Evolutionary conservation across 2,329 filamentous ascomycete species (phyloP).

Genomic region (Aspergillus fijiensis): DNA sequence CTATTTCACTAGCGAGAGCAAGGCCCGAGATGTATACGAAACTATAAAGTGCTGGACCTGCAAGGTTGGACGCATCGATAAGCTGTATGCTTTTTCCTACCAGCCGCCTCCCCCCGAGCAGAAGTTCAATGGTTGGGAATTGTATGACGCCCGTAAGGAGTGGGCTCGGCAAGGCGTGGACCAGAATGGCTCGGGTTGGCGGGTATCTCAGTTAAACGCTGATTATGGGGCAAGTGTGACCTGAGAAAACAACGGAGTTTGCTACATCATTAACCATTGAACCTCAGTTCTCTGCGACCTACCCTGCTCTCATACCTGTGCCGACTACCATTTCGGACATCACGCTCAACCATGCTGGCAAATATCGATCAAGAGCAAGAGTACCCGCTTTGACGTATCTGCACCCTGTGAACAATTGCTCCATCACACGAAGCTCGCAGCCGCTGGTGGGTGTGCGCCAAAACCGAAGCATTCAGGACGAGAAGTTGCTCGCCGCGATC

Average conservation of each 20-base stretch:
- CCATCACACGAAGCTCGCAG: conserved; percentile 92
- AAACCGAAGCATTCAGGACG: conserved; percentile 92
- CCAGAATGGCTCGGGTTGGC: conserved; percentile 79
- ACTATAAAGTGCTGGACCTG: conserved; percentile 79
- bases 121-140: conserved; percentile 72
- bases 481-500: conserved; percentile 87
- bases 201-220: conserved; percentile 83
- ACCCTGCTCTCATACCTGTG: conserved; percentile 80
- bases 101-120: conserved; percentile 71
- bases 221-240: conserved; percentile 66
- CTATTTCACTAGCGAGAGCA: conserved; percentile 72
- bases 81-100: conserved; percentile 87
- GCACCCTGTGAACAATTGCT: conserved; percentile 96
- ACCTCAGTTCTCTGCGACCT: conserved; percentile 78
- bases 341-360: conserved; percentile 86
- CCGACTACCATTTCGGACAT: conserved; percentile 93
- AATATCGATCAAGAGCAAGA: conserved; percentile 82
- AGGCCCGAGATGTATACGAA: conserved; percentile 82
- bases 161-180: conserved; percentile 86
- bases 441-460: conserved; percentile 81
- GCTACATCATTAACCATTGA: conserved; percentile 6
- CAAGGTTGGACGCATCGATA: conserved; percentile 78
- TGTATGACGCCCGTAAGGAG: conserved; percentile 84
- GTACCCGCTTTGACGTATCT: conserved; percentile 91
- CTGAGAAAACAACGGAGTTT: neutral